phyloP scores from a whole-genome alignment of 805 yeast genomes.

The Starmerella bombi region DNA sequence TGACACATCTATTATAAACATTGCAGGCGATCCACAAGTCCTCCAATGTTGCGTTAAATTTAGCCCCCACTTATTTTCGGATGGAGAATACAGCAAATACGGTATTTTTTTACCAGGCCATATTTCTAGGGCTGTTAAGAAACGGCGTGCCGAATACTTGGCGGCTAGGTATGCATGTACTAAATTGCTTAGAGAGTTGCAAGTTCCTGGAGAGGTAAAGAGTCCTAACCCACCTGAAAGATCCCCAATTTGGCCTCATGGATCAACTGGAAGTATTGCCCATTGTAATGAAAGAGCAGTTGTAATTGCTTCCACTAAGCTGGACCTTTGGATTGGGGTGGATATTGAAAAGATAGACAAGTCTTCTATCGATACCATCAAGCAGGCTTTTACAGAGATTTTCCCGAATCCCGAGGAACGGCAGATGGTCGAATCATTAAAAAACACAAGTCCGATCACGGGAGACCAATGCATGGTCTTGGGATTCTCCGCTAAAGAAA shows the following conservation, averaged over 20 bases:
- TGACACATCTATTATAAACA: too few relatives aligned
- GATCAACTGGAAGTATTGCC: constrained; percentile 8
- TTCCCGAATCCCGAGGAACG: background rate
- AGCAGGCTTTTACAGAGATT: background rate
- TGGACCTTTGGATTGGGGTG: constrained; percentile 4
- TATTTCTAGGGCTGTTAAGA: constrained; percentile 1
- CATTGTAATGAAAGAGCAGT: constrained; percentile 7
- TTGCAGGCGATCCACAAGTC: background rate
- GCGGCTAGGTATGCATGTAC: constrained; percentile 12
- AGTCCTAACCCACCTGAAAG: constrained; percentile 1
- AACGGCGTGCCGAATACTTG: constrained; percentile 10
- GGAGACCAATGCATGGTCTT: background rate
- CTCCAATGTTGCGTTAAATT: background rate
- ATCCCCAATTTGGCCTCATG: constrained; percentile 11
- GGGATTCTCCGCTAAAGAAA: constrained; percentile 13
- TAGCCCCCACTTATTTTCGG: background rate
- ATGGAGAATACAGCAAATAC: background rate
- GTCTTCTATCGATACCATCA: background rate
- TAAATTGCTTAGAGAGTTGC: background rate
- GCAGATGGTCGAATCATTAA: background rate
- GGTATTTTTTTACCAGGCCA: constrained; percentile 4
- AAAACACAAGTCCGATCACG: too few relatives aligned
- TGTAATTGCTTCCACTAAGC: background rate
- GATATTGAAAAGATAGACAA: constrained; percentile 8
- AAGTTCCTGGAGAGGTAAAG: background rate